Evolutionary conservation across 495 filamentous ascomycete genomes (phyloP).

Genomic region (Neurospora africana): DNA sequence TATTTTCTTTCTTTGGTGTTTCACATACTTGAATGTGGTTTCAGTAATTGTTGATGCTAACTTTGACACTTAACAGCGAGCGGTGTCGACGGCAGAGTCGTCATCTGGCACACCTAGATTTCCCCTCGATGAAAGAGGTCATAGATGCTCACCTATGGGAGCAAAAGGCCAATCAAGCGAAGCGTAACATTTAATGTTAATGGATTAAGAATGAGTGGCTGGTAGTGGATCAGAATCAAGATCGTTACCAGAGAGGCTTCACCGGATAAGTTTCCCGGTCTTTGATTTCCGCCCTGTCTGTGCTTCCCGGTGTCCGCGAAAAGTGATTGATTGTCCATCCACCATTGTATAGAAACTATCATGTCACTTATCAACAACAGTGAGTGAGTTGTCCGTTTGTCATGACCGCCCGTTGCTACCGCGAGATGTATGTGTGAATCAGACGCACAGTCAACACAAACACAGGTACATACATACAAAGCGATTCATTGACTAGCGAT

Average conservation of each 20-base stretch:
- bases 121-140: constrained; percentile 3
- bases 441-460: neutral
- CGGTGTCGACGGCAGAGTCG: constrained; percentile 89
- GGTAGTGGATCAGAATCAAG: neutral
- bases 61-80: constrained; percentile 46
- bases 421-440: neutral
- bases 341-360: neutral
- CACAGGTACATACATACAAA: neutral
- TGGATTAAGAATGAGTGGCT: neutral
- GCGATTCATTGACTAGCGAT: neutral
- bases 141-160: neutral
- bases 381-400: neutral
- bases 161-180: neutral
- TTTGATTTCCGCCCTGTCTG: neutral
- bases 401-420: neutral
- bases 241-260: neutral
- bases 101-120: constrained; percentile 53
- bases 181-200: neutral
- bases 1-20: constrained; percentile 11
- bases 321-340: neutral
- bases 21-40: neutral
- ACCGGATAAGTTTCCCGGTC: neutral
- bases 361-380: neutral
- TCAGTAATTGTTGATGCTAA: constrained; percentile 27
- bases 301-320: neutral